Conservation (phyloP, 2,329 filamentous ascomycete genomes). For the Cladosporium sp. region DNA sequence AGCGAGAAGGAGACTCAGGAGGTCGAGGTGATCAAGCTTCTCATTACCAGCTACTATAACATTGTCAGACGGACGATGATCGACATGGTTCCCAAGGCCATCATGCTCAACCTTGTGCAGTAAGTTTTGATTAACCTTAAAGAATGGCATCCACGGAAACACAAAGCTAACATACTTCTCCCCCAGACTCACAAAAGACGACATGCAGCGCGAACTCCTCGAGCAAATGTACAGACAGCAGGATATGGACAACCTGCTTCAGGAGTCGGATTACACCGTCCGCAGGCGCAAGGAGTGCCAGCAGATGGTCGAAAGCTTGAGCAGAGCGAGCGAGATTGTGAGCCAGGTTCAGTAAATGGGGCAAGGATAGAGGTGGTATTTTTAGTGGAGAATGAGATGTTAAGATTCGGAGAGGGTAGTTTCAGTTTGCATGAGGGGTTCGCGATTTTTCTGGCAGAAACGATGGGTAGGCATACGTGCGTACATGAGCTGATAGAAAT, state of each 20-base stretch:
- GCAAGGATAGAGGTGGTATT: too few species aligned
- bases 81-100: constrained; percentile 99
- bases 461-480: neutral
- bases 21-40: constrained; percentile 96
- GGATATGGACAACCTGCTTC: constrained; percentile 88
- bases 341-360: constrained; percentile 61
- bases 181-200: constrained; percentile 82
- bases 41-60: constrained; percentile 97
- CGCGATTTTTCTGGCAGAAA: too few species aligned
- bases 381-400: too few species aligned
- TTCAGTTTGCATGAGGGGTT: too few species aligned
- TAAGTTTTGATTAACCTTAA: constrained; percentile 49
- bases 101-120: constrained; percentile 96
- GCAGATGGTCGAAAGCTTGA: constrained; percentile 95
- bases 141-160: neutral
- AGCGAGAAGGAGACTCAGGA: constrained; percentile 94
- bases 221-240: constrained; percentile 96
- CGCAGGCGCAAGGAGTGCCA: constrained; percentile 95
- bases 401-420: too few species aligned
- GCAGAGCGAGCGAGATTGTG: constrained; percentile 91
- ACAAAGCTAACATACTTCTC: neutral
- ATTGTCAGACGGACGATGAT: constrained; percentile 99
- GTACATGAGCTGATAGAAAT: neutral
- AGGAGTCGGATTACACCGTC: constrained; percentile 97
- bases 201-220: constrained; percentile 95